Base-by-base conservation (phyloP, 768 basidiomycete genomes). In the Cantharellus cinnabarinus region DNA sequence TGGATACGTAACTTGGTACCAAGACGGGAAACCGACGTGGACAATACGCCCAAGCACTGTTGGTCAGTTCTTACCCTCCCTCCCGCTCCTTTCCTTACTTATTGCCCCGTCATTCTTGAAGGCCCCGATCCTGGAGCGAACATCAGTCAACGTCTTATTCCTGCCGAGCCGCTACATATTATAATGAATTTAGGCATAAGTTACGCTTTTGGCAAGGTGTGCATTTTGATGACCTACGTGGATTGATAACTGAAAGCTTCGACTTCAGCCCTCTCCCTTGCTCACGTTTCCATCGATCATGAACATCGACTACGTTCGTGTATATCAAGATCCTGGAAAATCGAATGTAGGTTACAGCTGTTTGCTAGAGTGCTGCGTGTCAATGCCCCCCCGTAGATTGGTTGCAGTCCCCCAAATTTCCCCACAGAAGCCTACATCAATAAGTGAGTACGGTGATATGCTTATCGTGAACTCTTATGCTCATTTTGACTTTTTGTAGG, bases 131-230 rank as follows among this genome's bases (percentile, higher is more conserved):
- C 7, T 42, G 41, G 7, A 7, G 41, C 42, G 41, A 57, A 39
- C 56, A 74, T 97, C 55, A 73, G 77, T 41, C 73, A 76, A 64
- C 75, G 93, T 40, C 66, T 90, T 10, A 80, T 79, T 59, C 75
- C 89, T 2, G 86, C 91, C 65, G 94, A 98, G 68, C 93, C 94
- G 2, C 83, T 97, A 89, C 89, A 89, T 64, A 72, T 95, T 66
- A 82, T 94, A 63, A 72, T 78, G 65, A 90, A 91, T 68, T 71
- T 90, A 65, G 91, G 88, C 58, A 80, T 94, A 70, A 57, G 56
- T 57, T 10, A 42, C 35, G 15, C 35, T 14, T 57, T 57, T 41
- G 56, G 56, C 14, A 57, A 5, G 14, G 41, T 57, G 38, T 7
- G 52, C 7, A 54, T 7, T 37, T 37, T 29, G 20, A 29, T 1